Evolutionary conservation across 768 basidiomycete species (phyloP), one percentile per base, ranked within the genome.

Genomic region (Mycena rebaudengoi): DNA sequence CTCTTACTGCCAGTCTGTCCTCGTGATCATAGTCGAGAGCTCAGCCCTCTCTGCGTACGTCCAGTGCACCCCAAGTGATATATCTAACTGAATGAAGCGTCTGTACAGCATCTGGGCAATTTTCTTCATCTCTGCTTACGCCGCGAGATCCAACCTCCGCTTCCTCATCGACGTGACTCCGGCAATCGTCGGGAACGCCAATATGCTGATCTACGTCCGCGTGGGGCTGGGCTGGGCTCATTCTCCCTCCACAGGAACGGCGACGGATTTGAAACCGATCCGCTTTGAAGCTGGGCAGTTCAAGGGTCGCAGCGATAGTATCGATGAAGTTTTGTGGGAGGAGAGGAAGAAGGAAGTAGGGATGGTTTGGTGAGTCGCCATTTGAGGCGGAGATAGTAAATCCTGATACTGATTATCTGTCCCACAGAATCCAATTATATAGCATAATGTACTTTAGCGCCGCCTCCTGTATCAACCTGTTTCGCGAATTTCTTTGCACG

Each of bases 121-220:
- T 4, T 62, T 62, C 30, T 62, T 62, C 45, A 30, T 62, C 44
- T 8, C 16, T 26, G 25, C 60, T 8, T 62, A 62, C 35, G 37
- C 21, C 1, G 20, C 37, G 16, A 26, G 21, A 1, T 62, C 60
- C 0, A 62, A 62, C 35, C 60, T 62, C 44, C 60, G 60, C 4
- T 62, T 62, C 37, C 53, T 62, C 37, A 40, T 62, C 29, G 60
- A 62, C 32, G 45, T 62, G 10, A 54, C 60, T 8, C 60, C 60
- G 2, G 35, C 44, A 7, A 41, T 62, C 28, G 52, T 62, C 6
- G 53, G 44, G 44, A 25, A 35, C 21, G 16, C 45, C 1, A 62
- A 62, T 23, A 55, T 55, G 60, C 52, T 62, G 5, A 49, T 62
- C 3, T 62, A 62, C 28, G 45, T 62, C 1, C 60, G 60, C 13